These are phyloP conservation scores for Monilinia fructicola DNA, from an alignment of 2,329 filamentous ascomycete species.

Conservation along the genomic window DNA sequence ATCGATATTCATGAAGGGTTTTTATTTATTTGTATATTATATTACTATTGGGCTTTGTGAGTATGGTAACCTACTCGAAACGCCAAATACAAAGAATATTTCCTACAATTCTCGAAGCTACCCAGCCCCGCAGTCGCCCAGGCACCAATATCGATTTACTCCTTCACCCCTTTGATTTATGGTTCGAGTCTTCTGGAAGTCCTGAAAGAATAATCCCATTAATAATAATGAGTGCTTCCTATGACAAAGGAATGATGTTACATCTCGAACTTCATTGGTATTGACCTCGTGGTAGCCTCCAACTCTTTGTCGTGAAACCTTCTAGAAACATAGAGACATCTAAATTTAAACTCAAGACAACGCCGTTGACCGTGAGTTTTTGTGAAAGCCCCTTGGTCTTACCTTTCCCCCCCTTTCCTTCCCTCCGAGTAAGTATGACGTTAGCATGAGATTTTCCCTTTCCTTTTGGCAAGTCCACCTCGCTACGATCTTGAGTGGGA, in stretches of 20 bases:
- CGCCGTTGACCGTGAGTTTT: neutral
- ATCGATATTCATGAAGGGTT: neutral
- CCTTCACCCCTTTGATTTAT: constrained; percentile 4
- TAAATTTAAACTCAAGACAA: constrained; percentile 17
- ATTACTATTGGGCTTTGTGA: neutral
- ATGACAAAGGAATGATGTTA: constrained; percentile 9
- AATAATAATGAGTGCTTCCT: neutral
- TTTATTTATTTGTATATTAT: neutral
- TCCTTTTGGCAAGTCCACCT: constrained; percentile 1
- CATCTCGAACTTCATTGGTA: constrained; percentile 2
- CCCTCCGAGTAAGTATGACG: neutral
- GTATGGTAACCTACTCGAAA: neutral
- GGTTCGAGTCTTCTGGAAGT: neutral
- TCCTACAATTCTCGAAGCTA: constrained; percentile 7
- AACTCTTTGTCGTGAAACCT: constrained; percentile 11
- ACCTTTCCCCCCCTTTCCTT: neutral
- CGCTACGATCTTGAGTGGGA: neutral
- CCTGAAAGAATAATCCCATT: neutral
- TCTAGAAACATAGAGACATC: constrained; percentile 4
- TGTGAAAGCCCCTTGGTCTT: neutral
- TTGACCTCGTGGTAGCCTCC: neutral
- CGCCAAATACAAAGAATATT: constrained; percentile 10
- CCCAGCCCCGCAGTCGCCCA: constrained; percentile 10
- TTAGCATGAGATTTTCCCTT: neutral
- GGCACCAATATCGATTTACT: constrained; percentile 2